These are phyloP conservation scores for Exophiala viscosa DNA, from an alignment of 2,329 filamentous ascomycete genomes.

Conservation along the genomic window DNA sequence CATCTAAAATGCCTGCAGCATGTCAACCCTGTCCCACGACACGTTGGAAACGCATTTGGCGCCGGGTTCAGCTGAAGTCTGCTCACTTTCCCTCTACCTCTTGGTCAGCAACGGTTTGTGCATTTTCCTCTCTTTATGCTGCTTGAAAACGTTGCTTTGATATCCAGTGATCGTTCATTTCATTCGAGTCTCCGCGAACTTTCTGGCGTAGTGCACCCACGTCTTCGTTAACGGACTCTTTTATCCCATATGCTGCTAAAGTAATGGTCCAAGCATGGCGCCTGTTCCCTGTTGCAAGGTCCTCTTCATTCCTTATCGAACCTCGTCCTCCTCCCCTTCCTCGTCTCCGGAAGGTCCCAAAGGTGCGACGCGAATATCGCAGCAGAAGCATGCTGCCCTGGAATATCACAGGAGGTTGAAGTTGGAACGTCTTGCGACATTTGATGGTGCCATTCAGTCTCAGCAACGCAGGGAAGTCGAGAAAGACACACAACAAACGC, in stretches of 20 bases:
- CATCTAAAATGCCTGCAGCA: no score
- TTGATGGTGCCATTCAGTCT: neutral
- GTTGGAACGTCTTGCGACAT: slow-evolving; percentile 7
- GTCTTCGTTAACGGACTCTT: no score
- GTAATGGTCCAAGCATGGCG: slow-evolving; percentile 3
- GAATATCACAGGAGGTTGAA: slow-evolving; percentile 20
- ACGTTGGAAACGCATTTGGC: no score
- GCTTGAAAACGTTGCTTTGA: no score
- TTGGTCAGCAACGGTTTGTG: no score
- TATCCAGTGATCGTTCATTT: no score
- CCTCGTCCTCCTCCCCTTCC: neutral
- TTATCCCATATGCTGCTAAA: neutral
- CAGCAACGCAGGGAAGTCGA: slow-evolving; percentile 1
- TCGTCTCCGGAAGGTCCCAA: neutral
- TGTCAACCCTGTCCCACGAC: no score
- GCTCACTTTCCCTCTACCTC: no score
- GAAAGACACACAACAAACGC: neutral
- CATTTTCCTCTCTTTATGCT: no score
- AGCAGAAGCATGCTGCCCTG: slow-evolving; percentile 18
- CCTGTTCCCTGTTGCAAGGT: slow-evolving; percentile 2
- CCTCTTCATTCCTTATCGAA: slow-evolving; percentile 16
- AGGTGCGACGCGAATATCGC: slow-evolving; percentile 3
- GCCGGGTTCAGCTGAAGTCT: no score
- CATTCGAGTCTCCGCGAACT: no score
- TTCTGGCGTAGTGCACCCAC: no score